A percentile compares a stretch with the other conserved stretches of the same genome.
phyloP scores from a whole-genome alignment of 495 filamentous ascomycete species.

The Penicillium steckii region DNA sequence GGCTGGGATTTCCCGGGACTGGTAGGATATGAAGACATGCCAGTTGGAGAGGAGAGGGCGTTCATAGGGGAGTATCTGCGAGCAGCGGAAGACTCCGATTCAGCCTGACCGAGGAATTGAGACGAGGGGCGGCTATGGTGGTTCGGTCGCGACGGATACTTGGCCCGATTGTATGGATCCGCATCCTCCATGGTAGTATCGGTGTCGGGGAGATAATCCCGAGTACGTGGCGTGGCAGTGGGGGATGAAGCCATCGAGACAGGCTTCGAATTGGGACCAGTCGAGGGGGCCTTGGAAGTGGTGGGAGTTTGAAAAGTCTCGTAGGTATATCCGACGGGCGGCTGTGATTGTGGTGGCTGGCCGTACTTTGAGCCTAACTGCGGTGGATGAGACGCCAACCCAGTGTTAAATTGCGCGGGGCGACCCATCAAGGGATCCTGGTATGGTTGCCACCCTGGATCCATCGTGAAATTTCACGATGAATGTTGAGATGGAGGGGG shows the following conservation, averaged over 20 bases:
- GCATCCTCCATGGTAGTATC: conserved; percentile 94
- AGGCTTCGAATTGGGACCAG: conserved; percentile 53
- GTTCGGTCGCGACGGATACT: conserved; percentile 71
- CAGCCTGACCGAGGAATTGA: conserved; percentile 61
- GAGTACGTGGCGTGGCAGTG: conserved; percentile 60
- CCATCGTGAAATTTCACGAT: conserved; percentile 33
- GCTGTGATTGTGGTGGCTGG: conserved; percentile 55
- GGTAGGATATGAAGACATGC: conserved; percentile 49
- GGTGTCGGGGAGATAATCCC: conserved; percentile 67
- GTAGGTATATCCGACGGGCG: conserved; percentile 68
- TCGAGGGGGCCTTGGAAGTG: conserved; percentile 43
- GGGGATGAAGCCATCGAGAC: conserved; percentile 63
- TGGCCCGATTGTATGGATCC: conserved; percentile 77
- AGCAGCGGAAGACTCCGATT: conserved; percentile 78
- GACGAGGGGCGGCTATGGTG: conserved; percentile 63
- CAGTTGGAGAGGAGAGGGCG: conserved; percentile 57
- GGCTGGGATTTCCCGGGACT: conserved; percentile 57
- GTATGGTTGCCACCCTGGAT: conserved; percentile 54
- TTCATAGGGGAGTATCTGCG: conserved; percentile 97
- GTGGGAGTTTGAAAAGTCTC: conserved; percentile 64
- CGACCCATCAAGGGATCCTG: conserved; percentile 46
- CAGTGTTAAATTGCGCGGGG: conserved; percentile 43
- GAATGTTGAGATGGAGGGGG: background rate
- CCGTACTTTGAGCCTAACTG: conserved; percentile 43
- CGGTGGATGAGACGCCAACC: conserved; percentile 39